Conservation (phyloP, 805 yeast species). For the Myxozyma neglecta region DNA sequence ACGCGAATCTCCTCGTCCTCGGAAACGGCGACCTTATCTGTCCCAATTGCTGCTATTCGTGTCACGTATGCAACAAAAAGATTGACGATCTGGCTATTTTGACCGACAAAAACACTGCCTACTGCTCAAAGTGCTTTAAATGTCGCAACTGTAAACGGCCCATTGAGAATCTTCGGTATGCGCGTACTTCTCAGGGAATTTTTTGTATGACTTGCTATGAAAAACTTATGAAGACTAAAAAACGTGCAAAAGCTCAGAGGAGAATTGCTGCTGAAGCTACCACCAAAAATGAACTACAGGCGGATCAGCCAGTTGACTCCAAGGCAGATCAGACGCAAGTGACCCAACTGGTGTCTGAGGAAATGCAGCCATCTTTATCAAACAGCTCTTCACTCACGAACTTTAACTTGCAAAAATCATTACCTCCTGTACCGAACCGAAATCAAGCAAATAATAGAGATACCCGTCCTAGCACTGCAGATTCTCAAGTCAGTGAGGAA, state of each 20-base stretch:
- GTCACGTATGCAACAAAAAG: conserved; percentile 79
- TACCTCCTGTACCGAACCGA: conserved; percentile 6
- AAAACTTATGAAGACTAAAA: conserved; percentile 71
- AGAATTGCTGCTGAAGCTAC: neutral
- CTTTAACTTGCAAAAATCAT: neutral
- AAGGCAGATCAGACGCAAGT: neutral
- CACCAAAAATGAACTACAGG: too few relatives aligned
- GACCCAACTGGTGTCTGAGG: neutral
- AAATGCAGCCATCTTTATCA: neutral
- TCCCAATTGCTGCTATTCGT: conserved; percentile 86
- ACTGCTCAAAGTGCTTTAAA: conserved; percentile 84
- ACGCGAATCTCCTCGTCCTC: conserved; percentile 83
- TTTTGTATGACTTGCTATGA: conserved; percentile 94
- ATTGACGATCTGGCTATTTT: conserved; percentile 91
- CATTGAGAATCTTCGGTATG: conserved; percentile 86
- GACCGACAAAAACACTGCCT: conserved; percentile 87
- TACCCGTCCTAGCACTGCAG: neutral
- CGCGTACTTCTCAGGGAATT: conserved; percentile 87
- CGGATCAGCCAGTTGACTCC: too few relatives aligned
- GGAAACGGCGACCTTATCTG: conserved; percentile 93
- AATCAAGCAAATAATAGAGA: neutral
- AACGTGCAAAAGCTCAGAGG: conserved; percentile 39
- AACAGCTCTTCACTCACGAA: neutral
- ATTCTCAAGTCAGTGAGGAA: neutral
- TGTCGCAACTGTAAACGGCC: conserved; percentile 84